Percentiles rank a stretch among this genome's conserved stretches.
Evolutionary conservation across 371 early-diverging fungal species (phyloP).

Genomic region (Dipsacomyces acuminosporus): DNA sequence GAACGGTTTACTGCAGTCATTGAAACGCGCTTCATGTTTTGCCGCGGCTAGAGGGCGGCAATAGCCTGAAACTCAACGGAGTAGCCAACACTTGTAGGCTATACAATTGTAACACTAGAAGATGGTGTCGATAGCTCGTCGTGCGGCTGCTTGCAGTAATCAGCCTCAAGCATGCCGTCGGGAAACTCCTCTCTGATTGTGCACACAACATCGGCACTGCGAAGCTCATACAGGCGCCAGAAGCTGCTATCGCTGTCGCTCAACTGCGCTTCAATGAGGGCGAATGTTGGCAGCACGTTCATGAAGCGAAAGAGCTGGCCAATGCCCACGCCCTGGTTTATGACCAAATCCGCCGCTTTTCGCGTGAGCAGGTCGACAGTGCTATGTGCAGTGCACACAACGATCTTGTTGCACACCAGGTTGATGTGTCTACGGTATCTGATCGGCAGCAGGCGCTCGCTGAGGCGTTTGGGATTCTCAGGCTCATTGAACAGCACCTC

Average conservation of each 20-base stretch:
- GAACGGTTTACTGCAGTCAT: too few species aligned
- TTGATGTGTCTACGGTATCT: conserved; percentile 51
- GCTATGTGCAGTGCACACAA: conserved; percentile 55
- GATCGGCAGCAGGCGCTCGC: conserved; percentile 21
- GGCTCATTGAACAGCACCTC: conserved; percentile 44
- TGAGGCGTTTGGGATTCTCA: conserved; percentile 4
- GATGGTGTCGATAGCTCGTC: conserved; percentile 1
- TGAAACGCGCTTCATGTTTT: too few species aligned
- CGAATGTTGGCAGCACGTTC: conserved; percentile 53
- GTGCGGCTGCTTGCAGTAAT: conserved; percentile 10
- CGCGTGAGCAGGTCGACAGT: conserved; percentile 50
- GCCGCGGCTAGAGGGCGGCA: too few species aligned
- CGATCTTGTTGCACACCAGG: conserved; percentile 50
- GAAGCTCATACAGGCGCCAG: conserved; percentile 52
- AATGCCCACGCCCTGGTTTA: conserved; percentile 54
- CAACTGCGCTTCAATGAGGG: conserved; percentile 50
- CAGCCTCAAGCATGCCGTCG: conserved; percentile 50
- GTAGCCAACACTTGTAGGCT: too few species aligned
- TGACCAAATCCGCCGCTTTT: conserved; percentile 51
- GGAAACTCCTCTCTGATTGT: conserved; percentile 50
- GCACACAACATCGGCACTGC: conserved; percentile 52
- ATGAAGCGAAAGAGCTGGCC: conserved; percentile 59
- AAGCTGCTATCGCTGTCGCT: conserved; percentile 49
- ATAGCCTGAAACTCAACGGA: too few species aligned
- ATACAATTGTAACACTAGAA: too few species aligned